Base-by-base conservation (phyloP, 371 early-diverging fungal genomes). In the Mortierella sp. region DNA sequence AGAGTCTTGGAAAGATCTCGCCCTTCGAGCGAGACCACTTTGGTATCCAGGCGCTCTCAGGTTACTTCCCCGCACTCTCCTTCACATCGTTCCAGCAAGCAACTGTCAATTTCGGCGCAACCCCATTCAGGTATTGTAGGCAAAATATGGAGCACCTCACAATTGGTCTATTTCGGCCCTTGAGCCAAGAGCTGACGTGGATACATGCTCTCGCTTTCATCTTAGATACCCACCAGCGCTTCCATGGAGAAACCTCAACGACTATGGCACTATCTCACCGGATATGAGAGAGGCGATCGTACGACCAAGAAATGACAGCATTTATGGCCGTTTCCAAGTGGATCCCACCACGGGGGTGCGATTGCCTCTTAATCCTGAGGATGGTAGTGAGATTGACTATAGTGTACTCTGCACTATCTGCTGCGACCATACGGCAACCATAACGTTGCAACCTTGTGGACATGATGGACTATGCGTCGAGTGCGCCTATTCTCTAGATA, bases 401-500 rank as follows among this genome's bases (percentile, higher is more conserved):
- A 69, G 70, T 46, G 38, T 62, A 23, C 66, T 76, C 2, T 76
- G 76, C 27, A 69, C 66, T 5, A 76, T 76, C 31, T 76, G 76
- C 45, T 76, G 76, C 48, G 76, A 76, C n/a, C 76, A 76, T 16
- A 57, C 70, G 2, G 76, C 76, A n/a, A 69, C 76, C 16, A 66
- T 76, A 52, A 76, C 76, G 14, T 50, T 76, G 9, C 69, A 76
- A 59, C 76, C 76, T 7, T 76, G 76, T 52, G 76, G 76, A 26
- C 76, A 76, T 31, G 65, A 76, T 28, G 76, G 76, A 26, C 62
- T 76, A 28, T 76, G 76, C 42, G 56, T 76, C 38, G 69, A 76
- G 34, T 76, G 76, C 42, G 76, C 76, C 2, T 76, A 76, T 27
- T 69, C 76, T 19, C 52, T 76, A 13, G 76, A 76, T 23, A 62